These are phyloP conservation scores for Penicillium sumatraense DNA, from an alignment of 2,329 filamentous ascomycete species.

Conservation along the genomic window DNA sequence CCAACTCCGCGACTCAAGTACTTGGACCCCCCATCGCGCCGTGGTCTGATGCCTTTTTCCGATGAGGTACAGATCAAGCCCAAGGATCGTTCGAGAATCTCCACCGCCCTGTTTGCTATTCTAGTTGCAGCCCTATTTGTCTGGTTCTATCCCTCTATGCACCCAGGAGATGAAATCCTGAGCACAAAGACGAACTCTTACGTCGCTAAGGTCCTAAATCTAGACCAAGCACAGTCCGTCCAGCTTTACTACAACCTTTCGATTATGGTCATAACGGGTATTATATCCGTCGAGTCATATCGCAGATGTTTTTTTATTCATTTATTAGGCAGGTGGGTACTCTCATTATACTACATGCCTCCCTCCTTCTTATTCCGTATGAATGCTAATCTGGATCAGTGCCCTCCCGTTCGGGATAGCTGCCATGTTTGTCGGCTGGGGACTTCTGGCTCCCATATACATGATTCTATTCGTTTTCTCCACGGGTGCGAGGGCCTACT, in stretches of 20 bases:
- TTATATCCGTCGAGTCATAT: conserved; percentile 11
- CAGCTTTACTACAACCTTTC: conserved; percentile 7
- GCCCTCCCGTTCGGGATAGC: conserved; percentile 6
- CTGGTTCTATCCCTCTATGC: neutral
- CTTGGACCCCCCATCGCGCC: conserved; percentile 1
- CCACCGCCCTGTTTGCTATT: neutral
- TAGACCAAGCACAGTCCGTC: neutral
- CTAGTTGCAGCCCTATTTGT: neutral
- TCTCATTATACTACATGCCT: neutral
- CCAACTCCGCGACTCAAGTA: neutral
- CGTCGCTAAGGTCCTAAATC: no score
- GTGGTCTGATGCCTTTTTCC: neutral
- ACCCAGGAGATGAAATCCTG: neutral
- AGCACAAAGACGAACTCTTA: neutral
- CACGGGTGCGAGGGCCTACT: conserved; percentile 3
- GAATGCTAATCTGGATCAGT: conserved; percentile 5
- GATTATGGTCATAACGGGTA: neutral
- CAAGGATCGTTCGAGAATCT: neutral
- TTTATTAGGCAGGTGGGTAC: conserved; percentile 6
- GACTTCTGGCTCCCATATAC: conserved; percentile 2
- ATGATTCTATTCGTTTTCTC: conserved; percentile 11
- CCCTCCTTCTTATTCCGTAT: neutral
- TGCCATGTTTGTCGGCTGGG: conserved; percentile 8
- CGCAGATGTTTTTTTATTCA: conserved; percentile 4
- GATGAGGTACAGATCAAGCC: conserved; percentile 10